Base-by-base conservation (phyloP, 139 green algal species). In the Chlamydomonas eustigma region DNA sequence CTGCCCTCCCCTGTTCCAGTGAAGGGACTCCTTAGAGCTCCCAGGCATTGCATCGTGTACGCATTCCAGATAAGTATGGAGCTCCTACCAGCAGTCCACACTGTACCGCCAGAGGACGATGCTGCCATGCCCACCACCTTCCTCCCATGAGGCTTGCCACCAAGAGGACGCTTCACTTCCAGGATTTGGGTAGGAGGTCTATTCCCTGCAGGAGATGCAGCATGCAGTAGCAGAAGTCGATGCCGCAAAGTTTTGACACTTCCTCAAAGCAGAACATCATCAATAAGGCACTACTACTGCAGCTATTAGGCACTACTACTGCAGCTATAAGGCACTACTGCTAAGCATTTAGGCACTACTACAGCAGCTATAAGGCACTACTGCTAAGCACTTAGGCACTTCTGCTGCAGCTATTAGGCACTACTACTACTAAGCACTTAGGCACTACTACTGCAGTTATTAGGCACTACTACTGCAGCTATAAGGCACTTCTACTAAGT, bases 21-120 rank as follows among this genome's bases (percentile, higher is more conserved):
- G n/a, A n/a, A n/a, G 44, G 44, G 12, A 18, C 12, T 58, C 44
- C 44, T 12, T 58, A 68, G 6, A 4, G 52, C 74, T 84, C 65
- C 65, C 8, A 72, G 65, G 34, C 33, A 44, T 34, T 72, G 4
- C 65, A 72, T 44, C 8, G 65, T 72, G 65, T 44, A 39, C 18
- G 65, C 65, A 34, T 22, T 22, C 65, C 65, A 72, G 4, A 72
- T 22, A 6, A 72, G 33, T 8, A 72, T 39, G 4, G 65, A 44
- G 33, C 4, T 39, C 33, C 28, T n/a, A 34, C 65, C 65, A 4
- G 65, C 65, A 3, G 65, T 50, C 65, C 65, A 72, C 33, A 72
- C 65, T 31, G 65, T 72, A 44, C 65, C 33, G 68, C 50, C 51
- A 2, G 67, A 50, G 2, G 65, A 35, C 51, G 50, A 31, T 2